Evolutionary conservation across 106 monocot species (phyloP).

Genomic region (Ottelia alismoides): DNA sequence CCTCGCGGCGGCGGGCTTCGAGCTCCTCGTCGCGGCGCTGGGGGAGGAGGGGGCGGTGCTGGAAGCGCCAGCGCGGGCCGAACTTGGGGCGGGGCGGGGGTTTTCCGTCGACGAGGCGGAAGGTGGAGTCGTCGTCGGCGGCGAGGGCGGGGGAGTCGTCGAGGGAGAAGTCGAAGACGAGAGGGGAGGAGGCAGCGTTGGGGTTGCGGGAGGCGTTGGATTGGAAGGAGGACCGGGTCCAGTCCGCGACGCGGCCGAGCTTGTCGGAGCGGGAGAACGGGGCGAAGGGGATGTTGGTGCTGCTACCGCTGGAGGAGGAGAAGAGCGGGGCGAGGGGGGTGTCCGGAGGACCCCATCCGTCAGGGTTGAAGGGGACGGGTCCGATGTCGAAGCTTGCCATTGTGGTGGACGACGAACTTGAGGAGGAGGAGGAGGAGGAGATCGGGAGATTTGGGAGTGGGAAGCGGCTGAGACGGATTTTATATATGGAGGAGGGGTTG

Average conservation of each 20-base stretch:
- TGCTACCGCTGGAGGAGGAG: constrained; percentile 6
- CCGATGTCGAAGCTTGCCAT: constrained; percentile 87
- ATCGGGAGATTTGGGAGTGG: too few species aligned
- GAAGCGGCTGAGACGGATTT: too few species aligned
- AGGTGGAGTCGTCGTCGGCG: too few species aligned
- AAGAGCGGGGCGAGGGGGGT: constrained; percentile 29
- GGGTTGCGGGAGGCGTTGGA: constrained; percentile 6
- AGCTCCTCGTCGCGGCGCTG: too few species aligned
- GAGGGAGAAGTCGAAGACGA: constrained; percentile 55
- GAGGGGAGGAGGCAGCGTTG: constrained; percentile 12
- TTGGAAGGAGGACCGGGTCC: constrained; percentile 52
- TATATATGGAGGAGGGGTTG: too few species aligned
- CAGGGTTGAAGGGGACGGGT: constrained; percentile 84
- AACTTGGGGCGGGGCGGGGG: too few species aligned
- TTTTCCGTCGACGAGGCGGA: too few species aligned
- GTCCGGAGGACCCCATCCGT: constrained; percentile 94
- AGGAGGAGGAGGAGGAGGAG: too few species aligned
- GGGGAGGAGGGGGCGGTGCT: too few species aligned
- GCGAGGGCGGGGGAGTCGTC: constrained; percentile 34
- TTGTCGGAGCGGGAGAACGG: constrained; percentile 98
- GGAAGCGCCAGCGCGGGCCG: too few species aligned
- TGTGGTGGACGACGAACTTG: background rate
- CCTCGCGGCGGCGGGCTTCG: too few species aligned
- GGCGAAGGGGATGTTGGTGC: constrained; percentile 62
- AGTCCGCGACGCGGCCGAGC: constrained; percentile 93